phyloP scores from a whole-genome alignment of 106 monocot genomes.

The Allium cepa region DNA sequence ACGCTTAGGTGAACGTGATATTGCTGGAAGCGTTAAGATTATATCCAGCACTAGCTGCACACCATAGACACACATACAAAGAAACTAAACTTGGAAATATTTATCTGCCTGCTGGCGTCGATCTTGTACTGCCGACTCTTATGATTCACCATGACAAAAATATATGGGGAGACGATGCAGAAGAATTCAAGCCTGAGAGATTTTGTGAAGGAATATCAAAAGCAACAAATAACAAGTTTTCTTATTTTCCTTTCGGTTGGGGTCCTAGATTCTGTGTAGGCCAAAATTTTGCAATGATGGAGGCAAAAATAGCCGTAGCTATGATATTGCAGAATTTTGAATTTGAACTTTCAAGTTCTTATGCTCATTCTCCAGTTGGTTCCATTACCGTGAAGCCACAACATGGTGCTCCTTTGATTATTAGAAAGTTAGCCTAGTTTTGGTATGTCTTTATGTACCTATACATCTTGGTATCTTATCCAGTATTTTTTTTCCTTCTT shows the following conservation, averaged over 20 bases:
- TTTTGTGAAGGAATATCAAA: conserved; percentile 29
- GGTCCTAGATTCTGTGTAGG: conserved; percentile 52
- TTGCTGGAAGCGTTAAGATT: conserved; percentile 11
- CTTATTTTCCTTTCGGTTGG: conserved; percentile 46
- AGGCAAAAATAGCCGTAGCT: conserved; percentile 35
- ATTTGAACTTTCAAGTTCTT: conserved; percentile 36
- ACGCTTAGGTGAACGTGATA: conserved; percentile 9
- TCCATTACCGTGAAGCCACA: conserved; percentile 37
- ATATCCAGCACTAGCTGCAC: not conserved
- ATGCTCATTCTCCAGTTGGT: conserved; percentile 34
- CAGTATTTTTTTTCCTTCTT: no score
- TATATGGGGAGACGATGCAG: conserved; percentile 14
- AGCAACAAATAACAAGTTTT: conserved; percentile 29
- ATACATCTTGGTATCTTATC: no score
- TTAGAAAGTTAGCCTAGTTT: no score
- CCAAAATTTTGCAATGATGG: conserved; percentile 41
- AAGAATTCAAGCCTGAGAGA: conserved; percentile 23
- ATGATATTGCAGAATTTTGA: conserved; percentile 34
- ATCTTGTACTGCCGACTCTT: not conserved
- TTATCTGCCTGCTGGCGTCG: not conserved
- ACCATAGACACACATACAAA: conserved; percentile 1
- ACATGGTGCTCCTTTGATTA: conserved; percentile 11
- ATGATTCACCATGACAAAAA: not conserved
- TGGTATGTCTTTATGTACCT: no score
- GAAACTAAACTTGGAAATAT: conserved; percentile 2